Percentiles rank a stretch among this genome's conserved stretches.
Conservation (phyloP, 2,329 filamentous ascomycete species). For the Colletotrichum sp. region DNA sequence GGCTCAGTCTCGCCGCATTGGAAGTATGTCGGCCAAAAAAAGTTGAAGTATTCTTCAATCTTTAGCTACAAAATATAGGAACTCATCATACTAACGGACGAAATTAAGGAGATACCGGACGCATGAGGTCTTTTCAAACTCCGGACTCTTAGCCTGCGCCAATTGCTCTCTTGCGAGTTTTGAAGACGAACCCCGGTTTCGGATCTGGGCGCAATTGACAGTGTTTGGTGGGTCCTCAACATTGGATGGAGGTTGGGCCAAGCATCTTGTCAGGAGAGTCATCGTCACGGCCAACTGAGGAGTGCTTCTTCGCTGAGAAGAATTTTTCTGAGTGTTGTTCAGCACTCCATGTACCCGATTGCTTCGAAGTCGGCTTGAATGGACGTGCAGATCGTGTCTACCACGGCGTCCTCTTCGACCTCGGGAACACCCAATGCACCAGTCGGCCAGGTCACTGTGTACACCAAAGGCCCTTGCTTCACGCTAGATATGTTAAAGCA, state of each 20-base stretch:
- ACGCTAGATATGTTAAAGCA: slow-evolving; percentile 45
- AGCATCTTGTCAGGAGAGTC: not conserved
- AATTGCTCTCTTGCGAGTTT: not conserved
- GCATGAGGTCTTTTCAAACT: not conserved
- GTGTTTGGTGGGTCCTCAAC: not conserved
- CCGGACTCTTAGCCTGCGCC: not conserved
- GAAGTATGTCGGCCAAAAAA: not conserved
- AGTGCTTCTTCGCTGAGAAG: not conserved
- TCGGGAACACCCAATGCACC: slow-evolving; percentile 42
- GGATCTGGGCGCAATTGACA: not conserved
- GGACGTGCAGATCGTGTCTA: slow-evolving; percentile 12
- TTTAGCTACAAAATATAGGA: not conserved
- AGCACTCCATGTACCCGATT: not conserved
- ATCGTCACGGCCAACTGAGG: not conserved
- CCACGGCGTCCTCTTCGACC: slow-evolving; percentile 27
- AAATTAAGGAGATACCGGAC: not conserved
- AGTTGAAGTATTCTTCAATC: not conserved
- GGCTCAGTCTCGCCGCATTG: not conserved
- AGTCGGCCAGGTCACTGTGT: slow-evolving; percentile 45
- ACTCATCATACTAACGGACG: not conserved
- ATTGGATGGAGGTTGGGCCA: not conserved
- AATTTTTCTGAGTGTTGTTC: not conserved
- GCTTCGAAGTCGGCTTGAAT: slow-evolving; percentile 10
- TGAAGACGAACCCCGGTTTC: not conserved
- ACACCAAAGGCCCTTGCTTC: slow-evolving; percentile 39